Percentiles rank a stretch among this genome's conserved stretches.
Evolutionary conservation across 129 eudicot species (phyloP).

Genomic region (Calendula officinalis): DNA sequence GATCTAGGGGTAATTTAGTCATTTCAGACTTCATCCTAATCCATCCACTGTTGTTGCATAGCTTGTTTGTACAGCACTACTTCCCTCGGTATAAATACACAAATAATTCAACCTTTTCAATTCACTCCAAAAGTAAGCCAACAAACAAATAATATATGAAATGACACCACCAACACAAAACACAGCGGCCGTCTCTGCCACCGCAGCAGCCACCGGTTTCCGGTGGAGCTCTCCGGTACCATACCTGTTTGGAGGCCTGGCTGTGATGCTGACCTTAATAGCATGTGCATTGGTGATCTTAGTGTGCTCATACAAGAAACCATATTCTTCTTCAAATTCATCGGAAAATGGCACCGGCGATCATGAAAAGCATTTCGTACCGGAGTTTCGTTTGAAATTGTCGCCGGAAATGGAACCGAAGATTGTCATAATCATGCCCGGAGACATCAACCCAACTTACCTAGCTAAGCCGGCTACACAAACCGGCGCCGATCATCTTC

Average conservation of each 20-base stretch:
- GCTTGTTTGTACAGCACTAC: constrained; percentile 2
- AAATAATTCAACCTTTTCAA: constrained; percentile 16
- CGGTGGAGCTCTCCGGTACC: constrained; percentile 60
- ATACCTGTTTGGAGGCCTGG: constrained; percentile 55
- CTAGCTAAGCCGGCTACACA: constrained; percentile 47
- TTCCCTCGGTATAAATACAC: constrained; percentile 33
- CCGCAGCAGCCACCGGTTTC: constrained; percentile 31
- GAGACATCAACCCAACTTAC: constrained; percentile 58
- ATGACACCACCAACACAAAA: constrained; percentile 33
- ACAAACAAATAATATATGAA: neutral
- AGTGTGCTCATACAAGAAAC: constrained; percentile 46
- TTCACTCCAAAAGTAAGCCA: constrained; percentile 20
- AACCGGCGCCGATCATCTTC: constrained; percentile 16
- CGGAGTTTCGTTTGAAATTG: constrained; percentile 30
- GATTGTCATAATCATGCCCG: constrained; percentile 69
- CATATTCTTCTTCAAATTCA: constrained; percentile 19
- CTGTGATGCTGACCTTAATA: constrained; percentile 46
- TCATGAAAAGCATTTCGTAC: constrained; percentile 19
- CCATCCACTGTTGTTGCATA: constrained; percentile 35
- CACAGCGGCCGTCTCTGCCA: constrained; percentile 24
- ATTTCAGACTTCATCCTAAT: constrained; percentile 20
- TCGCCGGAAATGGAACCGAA: constrained; percentile 52
- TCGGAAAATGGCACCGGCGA: constrained; percentile 13
- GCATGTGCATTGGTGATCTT: constrained; percentile 54
- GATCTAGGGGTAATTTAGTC: constrained; percentile 34